Conservation (phyloP, 345 rosid genomes). For the Murraya paniculata region DNA sequence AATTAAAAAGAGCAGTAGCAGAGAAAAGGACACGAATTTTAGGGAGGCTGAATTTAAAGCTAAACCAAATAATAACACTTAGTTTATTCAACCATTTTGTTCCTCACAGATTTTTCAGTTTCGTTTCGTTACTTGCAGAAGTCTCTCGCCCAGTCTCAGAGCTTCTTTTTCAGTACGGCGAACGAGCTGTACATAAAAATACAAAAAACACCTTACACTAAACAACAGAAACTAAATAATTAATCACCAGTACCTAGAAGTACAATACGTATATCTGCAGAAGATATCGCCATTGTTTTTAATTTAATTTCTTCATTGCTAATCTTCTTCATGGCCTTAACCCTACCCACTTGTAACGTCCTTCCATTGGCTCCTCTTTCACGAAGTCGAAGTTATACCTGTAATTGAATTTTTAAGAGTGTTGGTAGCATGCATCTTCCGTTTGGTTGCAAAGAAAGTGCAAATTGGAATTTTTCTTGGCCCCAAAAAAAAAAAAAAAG, state of each 20-base stretch:
- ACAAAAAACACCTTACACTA: background rate
- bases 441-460: conserved; percentile 10
- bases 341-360: conserved; percentile 69
- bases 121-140: background rate
- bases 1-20: background rate
- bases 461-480: background rate
- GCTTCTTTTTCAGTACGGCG: conserved; percentile 1
- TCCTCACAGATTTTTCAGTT: background rate
- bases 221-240: background rate
- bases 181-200: conserved; percentile 22
- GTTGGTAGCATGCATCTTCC: background rate
- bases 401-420: background rate
- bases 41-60: background rate
- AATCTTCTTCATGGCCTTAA: conserved; percentile 33
- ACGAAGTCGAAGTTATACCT: conserved; percentile 70
- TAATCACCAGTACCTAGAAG: conserved; percentile 18
- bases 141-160: background rate
- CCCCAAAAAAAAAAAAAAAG: background rate
- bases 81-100: conserved; percentile 3
- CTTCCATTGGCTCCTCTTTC: conserved; percentile 67
- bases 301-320: background rate
- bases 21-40: conserved; percentile 24
- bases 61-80: conserved; percentile 1
- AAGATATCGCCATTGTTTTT: background rate
- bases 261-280: background rate